Evolutionary conservation across 495 filamentous ascomycete genomes (phyloP).

Genomic region (Aspergillus nidulans): DNA sequence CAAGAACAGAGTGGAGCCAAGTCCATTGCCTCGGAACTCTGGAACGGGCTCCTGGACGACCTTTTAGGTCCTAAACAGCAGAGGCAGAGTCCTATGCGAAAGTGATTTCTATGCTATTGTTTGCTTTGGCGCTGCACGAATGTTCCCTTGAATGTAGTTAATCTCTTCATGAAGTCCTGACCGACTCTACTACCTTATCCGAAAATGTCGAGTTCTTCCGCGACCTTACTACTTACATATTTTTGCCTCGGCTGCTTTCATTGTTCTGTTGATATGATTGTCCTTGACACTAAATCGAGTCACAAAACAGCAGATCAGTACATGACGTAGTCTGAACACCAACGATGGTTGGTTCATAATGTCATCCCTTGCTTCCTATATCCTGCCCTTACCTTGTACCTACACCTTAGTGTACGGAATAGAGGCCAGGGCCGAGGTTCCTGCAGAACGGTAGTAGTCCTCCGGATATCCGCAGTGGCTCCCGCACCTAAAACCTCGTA

Average conservation of each 20-base stretch:
- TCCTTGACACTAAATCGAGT: not conserved
- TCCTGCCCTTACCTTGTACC: not conserved
- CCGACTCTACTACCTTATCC: not conserved
- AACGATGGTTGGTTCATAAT: not conserved
- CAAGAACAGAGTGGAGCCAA: slow-evolving; percentile 22
- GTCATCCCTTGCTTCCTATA: not conserved
- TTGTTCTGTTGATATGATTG: not conserved
- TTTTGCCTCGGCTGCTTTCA: not conserved
- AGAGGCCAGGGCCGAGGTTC: not conserved
- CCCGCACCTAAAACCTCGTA: not conserved
- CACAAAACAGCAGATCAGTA: not conserved
- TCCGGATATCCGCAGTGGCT: not conserved
- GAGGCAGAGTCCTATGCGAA: slow-evolving; percentile 19
- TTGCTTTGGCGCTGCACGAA: slow-evolving; percentile 13
- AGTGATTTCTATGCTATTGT: slow-evolving; percentile 17
- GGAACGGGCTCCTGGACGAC: slow-evolving; percentile 56
- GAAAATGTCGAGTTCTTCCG: not conserved
- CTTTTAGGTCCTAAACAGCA: slow-evolving; percentile 44
- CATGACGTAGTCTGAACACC: not conserved
- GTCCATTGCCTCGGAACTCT: slow-evolving; percentile 43
- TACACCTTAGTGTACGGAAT: not conserved
- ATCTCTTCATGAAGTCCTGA: not conserved
- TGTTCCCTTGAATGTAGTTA: not conserved
- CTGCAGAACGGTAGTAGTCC: not conserved
- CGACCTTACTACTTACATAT: not conserved